phyloP scores from a whole-genome alignment of 2,329 filamentous ascomycete species.

The Magnaporthiopsis poae region DNA sequence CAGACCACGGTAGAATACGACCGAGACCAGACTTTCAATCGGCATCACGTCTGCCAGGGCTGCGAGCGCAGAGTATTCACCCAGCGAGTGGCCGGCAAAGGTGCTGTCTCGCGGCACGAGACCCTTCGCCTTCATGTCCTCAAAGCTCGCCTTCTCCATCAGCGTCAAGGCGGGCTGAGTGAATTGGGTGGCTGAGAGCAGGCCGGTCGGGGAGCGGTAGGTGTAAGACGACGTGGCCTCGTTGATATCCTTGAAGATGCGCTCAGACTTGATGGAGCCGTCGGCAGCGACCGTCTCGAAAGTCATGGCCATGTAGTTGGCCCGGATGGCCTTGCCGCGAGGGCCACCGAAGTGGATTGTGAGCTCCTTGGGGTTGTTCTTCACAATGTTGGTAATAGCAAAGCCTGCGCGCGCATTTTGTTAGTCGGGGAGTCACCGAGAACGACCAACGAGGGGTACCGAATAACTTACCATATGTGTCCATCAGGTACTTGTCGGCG shows the following conservation, averaged over 20 bases:
- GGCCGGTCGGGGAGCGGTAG: slow-evolving; percentile 85
- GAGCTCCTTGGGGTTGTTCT: slow-evolving; percentile 98
- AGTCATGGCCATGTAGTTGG: slow-evolving; percentile 99
- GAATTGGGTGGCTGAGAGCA: slow-evolving; percentile 95
- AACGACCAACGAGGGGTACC: background rate
- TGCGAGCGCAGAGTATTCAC: slow-evolving; percentile 94
- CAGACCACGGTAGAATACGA: slow-evolving; percentile 96
- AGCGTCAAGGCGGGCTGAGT: slow-evolving; percentile 93
- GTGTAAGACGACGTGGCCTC: slow-evolving; percentile 93
- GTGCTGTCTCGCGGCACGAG: slow-evolving; percentile 92
- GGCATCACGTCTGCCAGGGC: slow-evolving; percentile 97
- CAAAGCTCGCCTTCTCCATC: slow-evolving; percentile 99
- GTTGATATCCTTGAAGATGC: slow-evolving; percentile 96
- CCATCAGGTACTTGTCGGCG: slow-evolving; percentile 94
- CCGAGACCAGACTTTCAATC: slow-evolving; percentile 95
- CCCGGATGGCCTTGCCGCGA: slow-evolving; percentile 89
- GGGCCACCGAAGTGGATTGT: slow-evolving; percentile 97
- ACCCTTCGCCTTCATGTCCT: slow-evolving; percentile 97
- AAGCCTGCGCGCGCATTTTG: slow-evolving; percentile 51
- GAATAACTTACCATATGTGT: slow-evolving; percentile 74
- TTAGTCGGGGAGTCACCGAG: background rate
- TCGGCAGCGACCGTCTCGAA: slow-evolving; percentile 95
- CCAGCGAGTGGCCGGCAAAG: slow-evolving; percentile 93
- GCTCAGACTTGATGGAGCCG: slow-evolving; percentile 91
- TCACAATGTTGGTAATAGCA: slow-evolving; percentile 96